Percentiles rank a stretch among this genome's conserved stretches.
Conservation (phyloP, 2,329 filamentous ascomycete species). For the Epichloe festucae region DNA sequence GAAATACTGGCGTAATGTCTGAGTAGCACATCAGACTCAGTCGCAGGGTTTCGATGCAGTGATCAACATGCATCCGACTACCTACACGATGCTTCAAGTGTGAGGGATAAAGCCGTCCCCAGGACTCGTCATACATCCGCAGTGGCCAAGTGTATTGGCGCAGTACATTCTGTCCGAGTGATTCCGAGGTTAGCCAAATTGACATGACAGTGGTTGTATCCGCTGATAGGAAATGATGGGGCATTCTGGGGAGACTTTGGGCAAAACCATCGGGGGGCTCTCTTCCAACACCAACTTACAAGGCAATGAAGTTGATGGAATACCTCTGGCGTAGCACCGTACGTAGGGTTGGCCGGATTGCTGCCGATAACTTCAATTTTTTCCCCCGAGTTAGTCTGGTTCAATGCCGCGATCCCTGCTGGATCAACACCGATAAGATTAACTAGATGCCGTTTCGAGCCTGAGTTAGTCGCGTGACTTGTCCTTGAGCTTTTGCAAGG, state of each 20-base stretch:
- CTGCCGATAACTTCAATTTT: neutral
- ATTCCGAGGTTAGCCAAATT: neutral
- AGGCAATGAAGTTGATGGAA: slow-evolving; percentile 2
- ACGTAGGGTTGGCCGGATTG: neutral
- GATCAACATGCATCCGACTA: neutral
- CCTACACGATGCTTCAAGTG: neutral
- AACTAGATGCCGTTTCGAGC: neutral
- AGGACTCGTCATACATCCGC: neutral
- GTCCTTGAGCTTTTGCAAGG: neutral
- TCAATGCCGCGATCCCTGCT: neutral
- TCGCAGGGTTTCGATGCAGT: slow-evolving; percentile 3
- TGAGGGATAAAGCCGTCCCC: neutral
- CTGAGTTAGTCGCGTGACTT: neutral
- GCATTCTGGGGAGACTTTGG: no score
- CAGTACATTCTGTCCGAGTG: neutral
- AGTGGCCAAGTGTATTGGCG: slow-evolving; percentile 3
- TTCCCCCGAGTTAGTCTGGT: neutral
- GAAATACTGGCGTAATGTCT: slow-evolving; percentile 1
- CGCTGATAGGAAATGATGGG: no score
- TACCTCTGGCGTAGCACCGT: neutral
- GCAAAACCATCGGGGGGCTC: no score
- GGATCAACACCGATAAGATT: neutral
- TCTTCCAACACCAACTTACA: neutral
- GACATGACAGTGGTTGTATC: no score
- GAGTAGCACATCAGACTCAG: slow-evolving; percentile 4